Evolutionary conservation across 2,329 filamentous ascomycete genomes (phyloP).

Genomic region (Xylariomycetidae sp.): DNA sequence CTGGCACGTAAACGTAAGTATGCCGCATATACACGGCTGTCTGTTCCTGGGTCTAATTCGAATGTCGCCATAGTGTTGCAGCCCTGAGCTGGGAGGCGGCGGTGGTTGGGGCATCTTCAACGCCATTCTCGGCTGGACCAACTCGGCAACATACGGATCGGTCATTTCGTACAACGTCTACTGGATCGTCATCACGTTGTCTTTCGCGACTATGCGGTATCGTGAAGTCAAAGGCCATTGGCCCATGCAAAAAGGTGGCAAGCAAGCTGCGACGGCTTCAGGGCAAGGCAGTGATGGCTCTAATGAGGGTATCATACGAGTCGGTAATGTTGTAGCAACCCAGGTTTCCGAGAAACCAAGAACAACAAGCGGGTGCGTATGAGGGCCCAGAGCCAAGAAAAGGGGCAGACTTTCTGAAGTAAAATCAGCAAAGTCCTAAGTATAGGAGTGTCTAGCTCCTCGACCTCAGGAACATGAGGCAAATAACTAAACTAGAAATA

Average conservation of each 20-base stretch:
- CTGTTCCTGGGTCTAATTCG: too few species aligned
- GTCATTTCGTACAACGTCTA: conserved; percentile 85
- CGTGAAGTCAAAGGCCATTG: conserved; percentile 52
- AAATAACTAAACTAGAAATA: too few species aligned
- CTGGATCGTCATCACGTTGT: conserved; percentile 66
- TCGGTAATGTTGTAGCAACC: too few species aligned
- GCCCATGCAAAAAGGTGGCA: conserved; percentile 30
- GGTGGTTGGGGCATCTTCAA: conserved; percentile 87
- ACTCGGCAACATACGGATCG: conserved; percentile 81
- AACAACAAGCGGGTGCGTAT: too few species aligned
- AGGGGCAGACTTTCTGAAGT: too few species aligned
- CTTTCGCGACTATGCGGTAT: conserved; percentile 60
- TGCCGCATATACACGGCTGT: neutral
- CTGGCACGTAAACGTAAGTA: conserved; percentile 72
- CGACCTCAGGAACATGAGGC: too few species aligned
- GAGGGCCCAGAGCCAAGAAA: too few species aligned
- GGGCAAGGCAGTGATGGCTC: neutral
- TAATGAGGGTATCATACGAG: too few species aligned
- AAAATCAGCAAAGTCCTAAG: too few species aligned
- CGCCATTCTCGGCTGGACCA: conserved; percentile 78
- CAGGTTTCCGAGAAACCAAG: conserved; percentile 1
- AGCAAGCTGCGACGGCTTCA: conserved; percentile 1
- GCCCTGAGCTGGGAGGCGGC: conserved; percentile 63
- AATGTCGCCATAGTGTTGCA: conserved; percentile 62
- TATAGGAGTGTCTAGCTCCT: too few species aligned